Conservation (phyloP, 2,329 filamentous ascomycete genomes). For the Teratosphaeria nubilosa region DNA sequence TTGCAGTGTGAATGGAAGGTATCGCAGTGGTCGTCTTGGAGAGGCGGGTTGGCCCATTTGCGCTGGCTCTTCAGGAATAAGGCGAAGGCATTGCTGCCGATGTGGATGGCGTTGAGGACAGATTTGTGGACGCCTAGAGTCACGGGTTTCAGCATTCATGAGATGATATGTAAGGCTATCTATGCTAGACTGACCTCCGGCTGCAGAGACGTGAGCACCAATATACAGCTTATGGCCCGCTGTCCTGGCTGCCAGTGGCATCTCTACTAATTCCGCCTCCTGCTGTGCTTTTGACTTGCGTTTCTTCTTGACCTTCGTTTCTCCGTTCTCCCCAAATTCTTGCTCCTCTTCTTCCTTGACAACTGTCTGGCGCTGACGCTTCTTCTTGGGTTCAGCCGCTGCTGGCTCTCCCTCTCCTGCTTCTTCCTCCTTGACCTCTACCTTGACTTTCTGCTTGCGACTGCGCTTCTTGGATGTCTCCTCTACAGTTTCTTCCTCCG, state of each 20-base stretch:
- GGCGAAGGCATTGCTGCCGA: constrained; percentile 78
- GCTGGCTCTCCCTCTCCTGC: constrained; percentile 2
- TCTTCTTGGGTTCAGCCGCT: constrained; percentile 4
- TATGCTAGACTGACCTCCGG: constrained; percentile 56
- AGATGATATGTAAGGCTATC: neutral
- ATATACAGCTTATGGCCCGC: constrained; percentile 68
- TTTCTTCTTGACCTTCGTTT: constrained; percentile 13
- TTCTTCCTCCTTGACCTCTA: constrained; percentile 2
- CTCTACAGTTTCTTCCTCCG: neutral
- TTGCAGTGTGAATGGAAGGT: constrained; percentile 61
- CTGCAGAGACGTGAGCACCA: constrained; percentile 83
- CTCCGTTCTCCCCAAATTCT: constrained; percentile 1
- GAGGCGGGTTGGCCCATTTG: constrained; percentile 79
- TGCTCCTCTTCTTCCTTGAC: constrained; percentile 7
- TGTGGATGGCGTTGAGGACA: constrained; percentile 40
- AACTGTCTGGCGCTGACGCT: constrained; percentile 6
- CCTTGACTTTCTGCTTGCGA: constrained; percentile 6
- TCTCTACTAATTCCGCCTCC: constrained; percentile 45
- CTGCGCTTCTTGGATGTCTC: constrained; percentile 1
- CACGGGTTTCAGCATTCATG: neutral
- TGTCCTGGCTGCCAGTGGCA: constrained; percentile 62
- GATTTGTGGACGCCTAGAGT: constrained; percentile 74
- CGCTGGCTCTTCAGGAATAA: constrained; percentile 93
- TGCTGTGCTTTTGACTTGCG: constrained; percentile 47
- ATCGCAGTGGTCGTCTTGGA: constrained; percentile 56